Percentiles rank a stretch among this genome's conserved stretches.
These are phyloP conservation scores for Camellia oleifera DNA, from an alignment of 179 eudicot species.

Conservation along the genomic window DNA sequence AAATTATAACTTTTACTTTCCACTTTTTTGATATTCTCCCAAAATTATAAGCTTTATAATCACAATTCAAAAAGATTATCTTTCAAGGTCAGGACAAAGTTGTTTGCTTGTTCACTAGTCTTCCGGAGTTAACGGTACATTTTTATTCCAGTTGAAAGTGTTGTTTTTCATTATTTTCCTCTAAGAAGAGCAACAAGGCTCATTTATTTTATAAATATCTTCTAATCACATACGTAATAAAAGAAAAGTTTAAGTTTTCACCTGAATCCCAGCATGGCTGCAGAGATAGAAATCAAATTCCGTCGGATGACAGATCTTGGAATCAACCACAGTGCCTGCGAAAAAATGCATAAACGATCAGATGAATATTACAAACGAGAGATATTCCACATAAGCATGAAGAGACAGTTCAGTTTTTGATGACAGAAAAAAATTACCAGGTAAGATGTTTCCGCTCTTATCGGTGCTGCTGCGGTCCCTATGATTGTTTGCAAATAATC, in stretches of 20 bases:
- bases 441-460: slow-evolving; percentile 61
- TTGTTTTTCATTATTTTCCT: slow-evolving; percentile 4
- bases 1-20: too few relatives aligned
- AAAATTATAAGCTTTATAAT: neutral
- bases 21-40: too few relatives aligned
- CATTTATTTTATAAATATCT: neutral
- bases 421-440: slow-evolving; percentile 35
- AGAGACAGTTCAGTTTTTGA: neutral
- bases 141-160: neutral
- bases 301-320: slow-evolving; percentile 55
- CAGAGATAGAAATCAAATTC: slow-evolving; percentile 56
- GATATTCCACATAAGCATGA: neutral
- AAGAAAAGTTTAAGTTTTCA: slow-evolving; percentile 14
- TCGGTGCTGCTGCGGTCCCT: slow-evolving; percentile 50
- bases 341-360: slow-evolving; percentile 1
- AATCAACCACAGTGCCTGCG: slow-evolving; percentile 50
- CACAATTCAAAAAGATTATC: neutral
- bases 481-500: slow-evolving; percentile 63
- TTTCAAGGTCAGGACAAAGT: neutral
- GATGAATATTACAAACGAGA: neutral
- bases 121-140: neutral
- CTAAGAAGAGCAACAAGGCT: neutral
- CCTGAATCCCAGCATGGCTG: slow-evolving; percentile 66
- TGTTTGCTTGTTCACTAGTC: neutral
- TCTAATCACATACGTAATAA: neutral